Percentiles rank a stretch among this genome's conserved stretches.
phyloP scores from a whole-genome alignment of 1,284 basidiomycete species.

The Fomitopsis schrenkii region DNA sequence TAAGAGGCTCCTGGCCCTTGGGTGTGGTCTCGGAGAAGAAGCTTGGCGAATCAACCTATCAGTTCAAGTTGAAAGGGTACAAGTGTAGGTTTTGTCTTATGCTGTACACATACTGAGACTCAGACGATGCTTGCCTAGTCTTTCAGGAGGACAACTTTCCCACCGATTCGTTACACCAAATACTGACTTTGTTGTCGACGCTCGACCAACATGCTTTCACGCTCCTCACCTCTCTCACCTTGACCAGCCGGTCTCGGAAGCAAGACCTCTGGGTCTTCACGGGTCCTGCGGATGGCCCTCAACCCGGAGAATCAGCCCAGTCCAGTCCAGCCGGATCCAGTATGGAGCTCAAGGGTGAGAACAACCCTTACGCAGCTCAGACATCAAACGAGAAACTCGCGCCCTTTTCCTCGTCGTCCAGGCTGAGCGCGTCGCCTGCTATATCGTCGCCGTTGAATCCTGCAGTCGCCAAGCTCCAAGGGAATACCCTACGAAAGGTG shows the following conservation, averaged over 20 bases:
- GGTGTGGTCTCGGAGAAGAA: conserved; percentile 76
- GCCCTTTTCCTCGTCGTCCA: conserved; percentile 9
- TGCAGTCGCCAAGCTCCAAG: conserved; percentile 11
- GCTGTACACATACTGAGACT: neutral
- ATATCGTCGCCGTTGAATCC: conserved; percentile 22
- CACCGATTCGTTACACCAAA: conserved; percentile 72
- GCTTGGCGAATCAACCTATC: conserved; percentile 62
- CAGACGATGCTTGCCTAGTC: conserved; percentile 37
- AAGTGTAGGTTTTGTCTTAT: conserved; percentile 43
- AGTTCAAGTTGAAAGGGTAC: conserved; percentile 79
- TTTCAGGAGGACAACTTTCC: conserved; percentile 76
- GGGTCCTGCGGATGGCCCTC: conserved; percentile 32
- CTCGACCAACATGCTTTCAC: conserved; percentile 67
- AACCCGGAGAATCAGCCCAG: conserved; percentile 32
- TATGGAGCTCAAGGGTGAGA: conserved; percentile 25
- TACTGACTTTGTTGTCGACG: conserved; percentile 60
- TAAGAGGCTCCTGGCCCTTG: conserved; percentile 72
- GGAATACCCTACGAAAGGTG: conserved; percentile 20
- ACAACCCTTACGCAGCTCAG: conserved; percentile 13
- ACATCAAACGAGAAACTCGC: conserved; percentile 17
- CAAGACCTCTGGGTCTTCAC: conserved; percentile 80
- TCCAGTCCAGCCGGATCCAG: conserved; percentile 24
- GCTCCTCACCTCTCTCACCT: conserved; percentile 62
- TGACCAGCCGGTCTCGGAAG: conserved; percentile 62
- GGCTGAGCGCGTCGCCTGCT: conserved; percentile 12